Percentiles rank a stretch among this genome's conserved stretches.
Conservation (phyloP, 768 basidiomycete genomes). For the Amanita pseudoporphyria region DNA sequence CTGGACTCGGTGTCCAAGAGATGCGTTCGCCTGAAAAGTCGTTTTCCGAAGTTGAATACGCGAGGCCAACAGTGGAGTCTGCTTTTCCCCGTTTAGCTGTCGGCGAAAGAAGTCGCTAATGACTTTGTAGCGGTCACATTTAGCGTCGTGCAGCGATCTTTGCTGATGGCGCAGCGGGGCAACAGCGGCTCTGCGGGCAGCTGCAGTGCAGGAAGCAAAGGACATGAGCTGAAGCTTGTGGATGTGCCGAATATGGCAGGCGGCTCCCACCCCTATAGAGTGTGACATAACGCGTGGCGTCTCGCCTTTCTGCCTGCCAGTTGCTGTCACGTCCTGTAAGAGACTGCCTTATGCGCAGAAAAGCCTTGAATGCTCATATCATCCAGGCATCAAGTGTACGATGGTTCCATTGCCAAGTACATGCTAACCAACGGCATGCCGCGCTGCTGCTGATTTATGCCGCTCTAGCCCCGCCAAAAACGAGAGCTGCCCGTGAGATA, state of each 20-base stretch:
- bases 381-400: not conserved
- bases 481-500: slow-evolving; percentile 3
- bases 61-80: no score
- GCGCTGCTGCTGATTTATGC: not conserved
- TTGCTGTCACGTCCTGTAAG: not conserved
- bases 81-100: slow-evolving; percentile 13
- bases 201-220: not conserved
- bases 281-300: not conserved
- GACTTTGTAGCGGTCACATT: slow-evolving; percentile 45
- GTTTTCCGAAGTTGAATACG: not conserved
- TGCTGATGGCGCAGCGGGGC: not conserved
- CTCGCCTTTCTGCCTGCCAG: not conserved
- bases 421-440: not conserved
- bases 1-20: slow-evolving; percentile 6
- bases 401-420: slow-evolving; percentile 5
- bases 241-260: not conserved
- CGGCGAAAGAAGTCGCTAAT: slow-evolving; percentile 50
- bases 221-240: no score
- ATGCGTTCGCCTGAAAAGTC: not conserved
- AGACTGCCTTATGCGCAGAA: not conserved
- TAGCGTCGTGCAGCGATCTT: slow-evolving; percentile 11
- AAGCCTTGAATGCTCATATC: not conserved
- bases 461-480: not conserved
- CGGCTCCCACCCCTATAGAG: slow-evolving; percentile 1
- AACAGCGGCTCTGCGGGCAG: not conserved